phyloP scores from a whole-genome alignment of 2,329 filamentous ascomycete species.

The Raffaelea deltoideospora region DNA sequence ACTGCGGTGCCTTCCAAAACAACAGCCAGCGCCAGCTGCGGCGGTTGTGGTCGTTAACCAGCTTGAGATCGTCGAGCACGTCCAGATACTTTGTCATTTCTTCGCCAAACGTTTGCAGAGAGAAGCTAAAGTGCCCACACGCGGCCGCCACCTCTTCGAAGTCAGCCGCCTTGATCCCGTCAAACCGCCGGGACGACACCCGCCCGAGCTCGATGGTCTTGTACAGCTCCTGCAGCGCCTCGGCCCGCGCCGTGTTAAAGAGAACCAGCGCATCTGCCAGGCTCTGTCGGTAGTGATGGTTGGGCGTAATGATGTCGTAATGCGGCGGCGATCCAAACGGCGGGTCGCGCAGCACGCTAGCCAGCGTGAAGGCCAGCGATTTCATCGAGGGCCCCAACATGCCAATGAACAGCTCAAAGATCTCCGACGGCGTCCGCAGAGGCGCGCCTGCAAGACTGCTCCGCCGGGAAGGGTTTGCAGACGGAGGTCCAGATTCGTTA shows the following conservation, averaged over 20 bases:
- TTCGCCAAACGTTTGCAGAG: slow-evolving; percentile 76
- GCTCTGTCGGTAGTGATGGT: slow-evolving; percentile 67
- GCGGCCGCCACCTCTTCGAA: slow-evolving; percentile 97
- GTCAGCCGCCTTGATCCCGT: slow-evolving; percentile 75
- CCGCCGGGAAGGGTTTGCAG: slow-evolving; percentile 8
- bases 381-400: slow-evolving; percentile 91
- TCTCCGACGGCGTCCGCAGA: slow-evolving; percentile 56
- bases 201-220: slow-evolving; percentile 59
- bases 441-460: neutral
- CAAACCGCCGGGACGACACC: slow-evolving; percentile 47
- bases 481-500: too few species aligned
- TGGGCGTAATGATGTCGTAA: slow-evolving; percentile 56
- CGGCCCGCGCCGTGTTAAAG: slow-evolving; percentile 60
- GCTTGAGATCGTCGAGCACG: slow-evolving; percentile 72
- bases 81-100: slow-evolving; percentile 74
- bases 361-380: slow-evolving; percentile 80
- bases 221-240: slow-evolving; percentile 69
- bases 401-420: slow-evolving; percentile 81
- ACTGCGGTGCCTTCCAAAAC: slow-evolving; percentile 43
- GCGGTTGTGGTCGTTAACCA: slow-evolving; percentile 44
- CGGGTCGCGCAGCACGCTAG: slow-evolving; percentile 74
- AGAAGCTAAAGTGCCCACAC: slow-evolving; percentile 92
- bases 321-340: slow-evolving; percentile 59
- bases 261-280: slow-evolving; percentile 65
- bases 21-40: slow-evolving; percentile 74